phyloP scores from a whole-genome alignment of 306 rosid species.

The Lathyrus oleraceus region DNA sequence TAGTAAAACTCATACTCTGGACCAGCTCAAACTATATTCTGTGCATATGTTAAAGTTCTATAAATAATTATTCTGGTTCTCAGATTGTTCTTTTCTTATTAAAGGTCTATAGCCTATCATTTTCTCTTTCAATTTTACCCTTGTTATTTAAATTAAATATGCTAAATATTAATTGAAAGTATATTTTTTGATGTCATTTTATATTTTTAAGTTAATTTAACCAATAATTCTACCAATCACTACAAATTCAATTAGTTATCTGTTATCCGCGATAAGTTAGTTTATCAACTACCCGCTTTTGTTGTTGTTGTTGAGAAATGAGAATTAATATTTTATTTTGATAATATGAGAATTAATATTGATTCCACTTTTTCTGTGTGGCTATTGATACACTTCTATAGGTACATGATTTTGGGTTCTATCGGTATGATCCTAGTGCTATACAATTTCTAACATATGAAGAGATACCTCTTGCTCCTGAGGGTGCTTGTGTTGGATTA shows the following conservation, averaged over 20 bases:
- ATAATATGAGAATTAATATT: background rate
- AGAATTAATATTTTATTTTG: background rate
- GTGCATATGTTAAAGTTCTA: background rate
- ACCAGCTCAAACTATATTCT: conserved; percentile 11
- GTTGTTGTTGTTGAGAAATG: background rate
- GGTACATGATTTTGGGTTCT: conserved; percentile 99
- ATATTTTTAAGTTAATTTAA: too few species aligned
- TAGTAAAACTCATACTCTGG: background rate
- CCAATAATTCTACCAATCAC: too few species aligned
- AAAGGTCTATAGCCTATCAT: too few species aligned
- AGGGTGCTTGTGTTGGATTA: conserved; percentile 88
- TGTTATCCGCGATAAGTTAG: too few species aligned
- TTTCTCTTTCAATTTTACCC: too few species aligned
- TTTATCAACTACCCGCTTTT: too few species aligned
- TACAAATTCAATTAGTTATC: too few species aligned
- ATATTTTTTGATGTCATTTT: too few species aligned
- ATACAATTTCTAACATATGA: conserved; percentile 79
- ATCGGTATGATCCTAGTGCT: conserved; percentile 78
- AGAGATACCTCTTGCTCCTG: conserved; percentile 91
- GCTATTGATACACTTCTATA: conserved; percentile 36
- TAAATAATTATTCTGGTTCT: background rate
- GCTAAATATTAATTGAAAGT: too few species aligned
- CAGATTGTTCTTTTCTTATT: background rate
- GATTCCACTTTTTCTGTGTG: conserved; percentile 3
- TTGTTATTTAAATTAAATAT: too few species aligned